phyloP scores from a whole-genome alignment of 78 protist genomes.

The Dictyostelium brefeldianum region DNA sequence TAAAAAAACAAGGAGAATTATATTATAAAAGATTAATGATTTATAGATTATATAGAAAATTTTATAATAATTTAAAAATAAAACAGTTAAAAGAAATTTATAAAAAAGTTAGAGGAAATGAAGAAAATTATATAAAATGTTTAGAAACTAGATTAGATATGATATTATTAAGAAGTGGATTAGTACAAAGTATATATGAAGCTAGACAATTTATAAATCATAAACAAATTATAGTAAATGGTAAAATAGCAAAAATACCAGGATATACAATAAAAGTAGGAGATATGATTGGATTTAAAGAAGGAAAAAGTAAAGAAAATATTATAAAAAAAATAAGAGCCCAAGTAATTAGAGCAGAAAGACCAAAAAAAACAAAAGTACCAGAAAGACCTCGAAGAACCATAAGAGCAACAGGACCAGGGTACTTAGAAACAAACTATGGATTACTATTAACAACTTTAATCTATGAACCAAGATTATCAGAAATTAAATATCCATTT shows the following conservation, averaged over 20 bases:
- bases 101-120: background rate
- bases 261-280: background rate
- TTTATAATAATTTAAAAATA: conserved; percentile 6
- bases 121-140: background rate
- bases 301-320: background rate
- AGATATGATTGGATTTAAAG: background rate
- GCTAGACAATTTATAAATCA: background rate
- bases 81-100: conserved; percentile 5
- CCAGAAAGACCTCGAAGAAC: background rate
- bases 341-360: background rate
- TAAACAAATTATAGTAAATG: background rate
- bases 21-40: background rate
- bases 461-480: background rate
- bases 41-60: conserved; percentile 1
- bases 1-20: background rate
- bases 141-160: conserved; percentile 23
- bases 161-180: conserved; percentile 19
- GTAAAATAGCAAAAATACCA: background rate
- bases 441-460: background rate
- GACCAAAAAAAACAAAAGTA: background rate
- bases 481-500: background rate
- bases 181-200: conserved; percentile 9
- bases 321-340: background rate
- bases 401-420: background rate
- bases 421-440: background rate